Conservation (phyloP, 2,329 filamentous ascomycete genomes). For the Pochonia chlamydosporia region DNA sequence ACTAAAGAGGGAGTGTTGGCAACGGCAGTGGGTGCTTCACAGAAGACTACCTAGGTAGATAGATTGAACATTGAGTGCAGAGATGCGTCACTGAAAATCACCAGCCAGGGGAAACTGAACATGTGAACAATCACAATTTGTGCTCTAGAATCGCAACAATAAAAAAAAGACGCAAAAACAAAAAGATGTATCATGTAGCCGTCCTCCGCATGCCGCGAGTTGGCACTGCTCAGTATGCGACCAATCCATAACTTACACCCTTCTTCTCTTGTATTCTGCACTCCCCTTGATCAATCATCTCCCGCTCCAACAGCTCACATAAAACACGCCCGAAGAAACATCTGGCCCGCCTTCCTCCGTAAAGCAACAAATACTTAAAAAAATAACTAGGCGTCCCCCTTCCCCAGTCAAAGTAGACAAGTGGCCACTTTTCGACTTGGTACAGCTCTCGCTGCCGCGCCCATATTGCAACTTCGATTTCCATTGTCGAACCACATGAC, state of each 20-base stretch:
- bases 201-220: conserved; percentile 33
- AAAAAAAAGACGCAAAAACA: conserved; percentile 23
- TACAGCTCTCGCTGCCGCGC: background rate
- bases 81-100: background rate
- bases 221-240: conserved; percentile 16
- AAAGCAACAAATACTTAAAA: conserved; percentile 29
- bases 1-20: too few species aligned
- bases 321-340: conserved; percentile 23
- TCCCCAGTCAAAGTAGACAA: conserved; percentile 4
- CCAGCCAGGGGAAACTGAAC: background rate
- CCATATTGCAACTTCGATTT: conserved; percentile 1
- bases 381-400: conserved; percentile 15
- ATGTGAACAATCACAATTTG: conserved; percentile 5
- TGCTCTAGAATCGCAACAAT: conserved; percentile 6
- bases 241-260: conserved; percentile 15
- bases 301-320: conserved; percentile 19
- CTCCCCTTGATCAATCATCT: conserved; percentile 24
- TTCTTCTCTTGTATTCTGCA: conserved; percentile 13
- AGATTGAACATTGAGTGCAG: too few species aligned
- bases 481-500: conserved; percentile 9
- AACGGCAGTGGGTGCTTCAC: too few species aligned
- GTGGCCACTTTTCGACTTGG: background rate
- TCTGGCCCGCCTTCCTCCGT: conserved; percentile 23
- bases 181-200: conserved; percentile 44
- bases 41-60: too few species aligned